Evolutionary conservation across 1,284 basidiomycete genomes (phyloP).

Genomic region (Trichosporon faecale): DNA sequence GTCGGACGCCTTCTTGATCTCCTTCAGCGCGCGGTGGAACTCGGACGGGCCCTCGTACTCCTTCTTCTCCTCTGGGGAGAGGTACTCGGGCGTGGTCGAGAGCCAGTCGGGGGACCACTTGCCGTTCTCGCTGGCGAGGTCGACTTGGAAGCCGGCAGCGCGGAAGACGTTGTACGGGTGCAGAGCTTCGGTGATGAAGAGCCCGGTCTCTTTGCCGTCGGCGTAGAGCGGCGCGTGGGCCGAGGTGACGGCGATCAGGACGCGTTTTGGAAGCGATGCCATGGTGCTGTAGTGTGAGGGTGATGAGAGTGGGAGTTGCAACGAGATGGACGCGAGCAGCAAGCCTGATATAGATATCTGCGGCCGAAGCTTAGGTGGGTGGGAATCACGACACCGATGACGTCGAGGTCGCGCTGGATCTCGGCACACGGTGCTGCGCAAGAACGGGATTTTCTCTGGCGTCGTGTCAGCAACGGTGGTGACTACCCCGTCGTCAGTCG

Average conservation of each 20-base stretch:
- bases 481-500: background rate
- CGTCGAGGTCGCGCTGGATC: background rate
- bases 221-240: conserved; percentile 24
- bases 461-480: background rate
- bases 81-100: conserved; percentile 15
- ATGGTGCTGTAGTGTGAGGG: conserved; percentile 20
- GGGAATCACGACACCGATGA: conserved; percentile 1
- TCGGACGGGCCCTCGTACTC: conserved; percentile 24
- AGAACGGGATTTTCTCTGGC: background rate
- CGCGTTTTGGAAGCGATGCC: conserved; percentile 21
- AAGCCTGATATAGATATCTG: background rate
- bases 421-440: background rate
- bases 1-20: conserved; percentile 20
- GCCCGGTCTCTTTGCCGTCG: conserved; percentile 25
- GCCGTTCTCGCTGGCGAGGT: conserved; percentile 28
- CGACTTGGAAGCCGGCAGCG: conserved; percentile 27
- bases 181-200: conserved; percentile 31
- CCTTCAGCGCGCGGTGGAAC: conserved; percentile 26
- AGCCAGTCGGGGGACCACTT: conserved; percentile 25
- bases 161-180: conserved; percentile 29
- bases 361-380: background rate
- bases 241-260: conserved; percentile 27
- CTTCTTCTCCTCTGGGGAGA: conserved; percentile 17
- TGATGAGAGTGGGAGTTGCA: background rate
- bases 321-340: background rate